Percentiles rank a stretch among this genome's conserved stretches.
phyloP scores from a whole-genome alignment of 2,329 filamentous ascomycete species.

The Huntiella decipiens region DNA sequence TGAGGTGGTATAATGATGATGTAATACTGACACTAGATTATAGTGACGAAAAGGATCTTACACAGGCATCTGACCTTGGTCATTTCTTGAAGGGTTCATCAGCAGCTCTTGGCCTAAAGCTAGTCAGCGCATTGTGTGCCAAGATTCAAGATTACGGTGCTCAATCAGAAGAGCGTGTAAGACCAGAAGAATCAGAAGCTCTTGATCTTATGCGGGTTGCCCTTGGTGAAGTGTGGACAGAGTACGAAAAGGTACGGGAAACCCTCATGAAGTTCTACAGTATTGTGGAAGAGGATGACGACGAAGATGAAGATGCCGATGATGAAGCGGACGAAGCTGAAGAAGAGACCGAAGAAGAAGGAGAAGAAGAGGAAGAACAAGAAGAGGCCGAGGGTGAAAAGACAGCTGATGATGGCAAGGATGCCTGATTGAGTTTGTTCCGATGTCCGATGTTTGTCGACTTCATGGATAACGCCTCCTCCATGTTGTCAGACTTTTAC shows the following conservation, averaged over 20 bases:
- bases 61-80: slow-evolving; percentile 61
- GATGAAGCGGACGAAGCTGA: slow-evolving; percentile 7
- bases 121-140: slow-evolving; percentile 84
- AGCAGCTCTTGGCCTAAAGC: slow-evolving; percentile 75
- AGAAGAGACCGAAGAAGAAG: slow-evolving; percentile 6
- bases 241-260: slow-evolving; percentile 55
- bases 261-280: slow-evolving; percentile 50
- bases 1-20: neutral
- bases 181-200: slow-evolving; percentile 49
- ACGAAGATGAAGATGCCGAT: slow-evolving; percentile 6
- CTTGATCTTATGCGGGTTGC: slow-evolving; percentile 52
- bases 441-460: too few relatives aligned
- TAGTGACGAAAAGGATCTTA: slow-evolving; percentile 50
- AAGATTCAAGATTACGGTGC: slow-evolving; percentile 90
- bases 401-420: neutral
- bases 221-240: slow-evolving; percentile 51
- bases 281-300: neutral
- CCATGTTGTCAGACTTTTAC: too few relatives aligned
- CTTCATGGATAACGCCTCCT: too few relatives aligned
- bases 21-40: neutral
- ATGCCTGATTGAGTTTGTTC: neutral
- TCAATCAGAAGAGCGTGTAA: slow-evolving; percentile 57
- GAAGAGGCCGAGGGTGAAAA: slow-evolving; percentile 4
- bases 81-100: slow-evolving; percentile 97
- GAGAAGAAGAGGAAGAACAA: slow-evolving; percentile 5